A percentile compares a stretch with the other conserved stretches of the same genome.
Conservation (phyloP, 345 rosid species). For the Geranium brycei region DNA sequence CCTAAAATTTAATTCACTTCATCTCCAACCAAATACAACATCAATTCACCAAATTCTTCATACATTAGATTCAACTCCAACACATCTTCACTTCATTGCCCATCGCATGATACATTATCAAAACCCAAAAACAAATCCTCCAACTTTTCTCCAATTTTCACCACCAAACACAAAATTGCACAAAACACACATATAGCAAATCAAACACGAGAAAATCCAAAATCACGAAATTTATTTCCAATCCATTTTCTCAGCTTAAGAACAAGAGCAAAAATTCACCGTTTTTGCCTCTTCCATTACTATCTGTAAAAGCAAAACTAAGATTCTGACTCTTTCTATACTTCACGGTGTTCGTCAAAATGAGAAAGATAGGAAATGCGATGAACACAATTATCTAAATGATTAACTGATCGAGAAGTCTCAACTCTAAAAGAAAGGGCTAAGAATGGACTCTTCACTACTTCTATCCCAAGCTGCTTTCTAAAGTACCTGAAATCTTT, state of each 20-base stretch:
- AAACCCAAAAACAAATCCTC: not conserved
- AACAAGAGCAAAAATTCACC: conserved; percentile 32
- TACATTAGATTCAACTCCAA: not conserved
- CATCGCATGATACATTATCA: not conserved
- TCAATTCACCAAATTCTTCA: not conserved
- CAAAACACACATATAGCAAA: not conserved
- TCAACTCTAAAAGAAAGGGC: too few species aligned
- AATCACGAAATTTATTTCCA: not conserved
- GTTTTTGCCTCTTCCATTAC: too few species aligned
- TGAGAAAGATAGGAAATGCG: too few species aligned
- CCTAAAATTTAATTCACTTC: not conserved
- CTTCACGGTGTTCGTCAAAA: too few species aligned
- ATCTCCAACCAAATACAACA: not conserved
- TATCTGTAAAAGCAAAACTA: too few species aligned
- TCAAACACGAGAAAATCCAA: too few species aligned
- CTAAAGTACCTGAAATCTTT: too few species aligned
- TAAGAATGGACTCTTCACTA: too few species aligned
- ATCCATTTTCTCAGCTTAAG: not conserved
- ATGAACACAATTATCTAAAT: too few species aligned
- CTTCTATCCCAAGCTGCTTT: too few species aligned
- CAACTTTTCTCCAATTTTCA: not conserved
- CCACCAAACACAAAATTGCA: not conserved
- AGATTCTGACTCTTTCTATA: too few species aligned
- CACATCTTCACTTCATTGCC: not conserved
- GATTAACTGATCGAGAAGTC: too few species aligned